Conservation (phyloP, 257 asterid species). For the Ilex aquifolium region DNA sequence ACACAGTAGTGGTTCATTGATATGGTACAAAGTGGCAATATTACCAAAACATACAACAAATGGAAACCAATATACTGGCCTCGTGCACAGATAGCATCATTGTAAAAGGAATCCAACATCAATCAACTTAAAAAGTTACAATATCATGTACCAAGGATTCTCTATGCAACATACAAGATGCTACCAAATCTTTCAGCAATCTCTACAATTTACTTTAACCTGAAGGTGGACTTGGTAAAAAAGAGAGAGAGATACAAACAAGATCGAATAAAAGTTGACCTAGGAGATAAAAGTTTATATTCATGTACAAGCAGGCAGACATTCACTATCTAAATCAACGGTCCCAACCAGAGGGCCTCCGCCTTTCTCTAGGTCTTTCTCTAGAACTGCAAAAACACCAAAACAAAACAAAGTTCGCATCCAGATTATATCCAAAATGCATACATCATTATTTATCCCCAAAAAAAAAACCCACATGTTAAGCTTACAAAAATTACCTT, state of each 20-base stretch:
- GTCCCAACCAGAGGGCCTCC: slow-evolving; percentile 98
- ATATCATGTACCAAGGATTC: too few relatives aligned
- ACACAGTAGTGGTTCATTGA: too few relatives aligned
- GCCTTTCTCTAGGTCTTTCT: slow-evolving; percentile 73
- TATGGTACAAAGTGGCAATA: too few relatives aligned
- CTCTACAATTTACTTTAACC: too few relatives aligned
- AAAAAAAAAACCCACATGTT: neutral
- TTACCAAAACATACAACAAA: too few relatives aligned
- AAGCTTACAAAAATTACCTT: slow-evolving; percentile 27
- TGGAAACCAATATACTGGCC: too few relatives aligned
- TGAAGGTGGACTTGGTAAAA: too few relatives aligned
- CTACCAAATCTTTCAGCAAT: too few relatives aligned
- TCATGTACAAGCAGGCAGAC: slow-evolving; percentile 8
- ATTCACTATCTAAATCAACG: slow-evolving; percentile 22
- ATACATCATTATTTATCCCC: neutral
- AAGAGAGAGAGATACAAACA: slow-evolving; percentile 10
- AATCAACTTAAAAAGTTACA: too few relatives aligned
- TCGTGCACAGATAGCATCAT: too few relatives aligned
- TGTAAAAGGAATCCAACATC: too few relatives aligned
- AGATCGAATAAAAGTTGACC: neutral
- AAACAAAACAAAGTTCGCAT: neutral
- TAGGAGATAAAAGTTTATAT: neutral
- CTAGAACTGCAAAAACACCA: slow-evolving; percentile 30
- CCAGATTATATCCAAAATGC: slow-evolving; percentile 4
- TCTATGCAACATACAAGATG: too few relatives aligned